phyloP scores from a whole-genome alignment of 2,329 filamentous ascomycete species.

The Fusarium poae region DNA sequence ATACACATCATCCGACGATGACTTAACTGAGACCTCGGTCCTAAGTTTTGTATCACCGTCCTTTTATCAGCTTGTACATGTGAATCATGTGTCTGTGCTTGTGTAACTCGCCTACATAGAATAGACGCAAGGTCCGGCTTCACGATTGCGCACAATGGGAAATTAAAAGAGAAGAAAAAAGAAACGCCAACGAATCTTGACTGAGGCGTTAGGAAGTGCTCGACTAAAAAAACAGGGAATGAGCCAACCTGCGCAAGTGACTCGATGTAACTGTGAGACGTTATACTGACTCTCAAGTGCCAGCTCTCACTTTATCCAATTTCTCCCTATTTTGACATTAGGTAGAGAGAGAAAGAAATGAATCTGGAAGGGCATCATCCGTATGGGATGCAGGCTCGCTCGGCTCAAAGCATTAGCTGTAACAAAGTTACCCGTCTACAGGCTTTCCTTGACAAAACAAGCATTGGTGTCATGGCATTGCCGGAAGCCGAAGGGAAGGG shows the following conservation, averaged over 20 bases:
- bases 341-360: neutral
- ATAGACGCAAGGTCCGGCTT: conserved; percentile 2
- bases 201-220: neutral
- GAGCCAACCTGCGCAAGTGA: neutral
- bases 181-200: neutral
- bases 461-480: conserved; percentile 7
- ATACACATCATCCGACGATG: neutral
- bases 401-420: conserved; percentile 16
- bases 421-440: conserved; percentile 5
- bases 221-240: neutral
- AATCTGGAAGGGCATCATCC: neutral
- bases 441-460: conserved; percentile 1
- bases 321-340: neutral
- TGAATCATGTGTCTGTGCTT: conserved; percentile 33
- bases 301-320: neutral
- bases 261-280: conserved; percentile 32
- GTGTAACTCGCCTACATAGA: conserved; percentile 18
- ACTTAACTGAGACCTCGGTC: neutral
- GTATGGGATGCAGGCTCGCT: neutral
- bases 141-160: conserved; percentile 14
- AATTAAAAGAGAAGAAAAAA: neutral
- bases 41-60: conserved; percentile 6
- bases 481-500: conserved; percentile 7
- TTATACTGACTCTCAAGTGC: conserved; percentile 18
- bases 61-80: conserved; percentile 20